Percentiles rank a stretch among this genome's conserved stretches.
phyloP scores from a whole-genome alignment of 805 yeast species.

The Barnettozyma sucrosica region DNA sequence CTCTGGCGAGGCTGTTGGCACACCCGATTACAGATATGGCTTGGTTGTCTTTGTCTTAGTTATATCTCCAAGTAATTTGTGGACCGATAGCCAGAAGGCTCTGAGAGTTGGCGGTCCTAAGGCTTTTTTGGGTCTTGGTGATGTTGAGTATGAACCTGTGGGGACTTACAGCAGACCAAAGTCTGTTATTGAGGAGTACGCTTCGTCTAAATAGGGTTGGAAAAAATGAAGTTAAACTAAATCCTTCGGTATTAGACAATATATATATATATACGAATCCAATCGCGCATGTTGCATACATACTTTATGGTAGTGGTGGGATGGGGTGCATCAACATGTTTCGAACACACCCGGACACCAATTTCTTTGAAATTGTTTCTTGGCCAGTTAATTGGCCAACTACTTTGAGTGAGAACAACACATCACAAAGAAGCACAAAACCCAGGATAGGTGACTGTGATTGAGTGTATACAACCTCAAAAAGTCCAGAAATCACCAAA shows the following conservation, averaged over 20 bases:
- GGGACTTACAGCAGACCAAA: constrained; percentile 32
- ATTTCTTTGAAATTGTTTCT: neutral
- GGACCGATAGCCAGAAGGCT: constrained; percentile 29
- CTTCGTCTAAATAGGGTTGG: neutral
- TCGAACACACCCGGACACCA: constrained; percentile 3
- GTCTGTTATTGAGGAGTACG: constrained; percentile 35
- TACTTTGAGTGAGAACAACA: neutral
- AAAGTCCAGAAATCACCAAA: neutral
- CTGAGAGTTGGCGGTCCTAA: constrained; percentile 38
- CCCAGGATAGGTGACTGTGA: neutral
- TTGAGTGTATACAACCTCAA: neutral
- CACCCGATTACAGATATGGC: constrained; percentile 44
- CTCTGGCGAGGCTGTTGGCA: constrained; percentile 42
- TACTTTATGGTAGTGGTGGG: too few species aligned
- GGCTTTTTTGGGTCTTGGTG: constrained; percentile 27
- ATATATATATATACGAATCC: too few species aligned
- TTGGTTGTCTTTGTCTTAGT: constrained; percentile 39
- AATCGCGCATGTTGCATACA: too few species aligned
- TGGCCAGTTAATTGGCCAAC: neutral
- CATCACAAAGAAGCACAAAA: neutral
- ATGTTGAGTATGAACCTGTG: constrained; percentile 31
- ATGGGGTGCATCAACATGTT: too few species aligned
- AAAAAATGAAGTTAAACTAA: neutral
- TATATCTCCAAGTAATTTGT: constrained; percentile 30
- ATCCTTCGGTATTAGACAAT: too few species aligned